phyloP scores from a whole-genome alignment of 2,329 filamentous ascomycete species.

The Diaporthe destruens region DNA sequence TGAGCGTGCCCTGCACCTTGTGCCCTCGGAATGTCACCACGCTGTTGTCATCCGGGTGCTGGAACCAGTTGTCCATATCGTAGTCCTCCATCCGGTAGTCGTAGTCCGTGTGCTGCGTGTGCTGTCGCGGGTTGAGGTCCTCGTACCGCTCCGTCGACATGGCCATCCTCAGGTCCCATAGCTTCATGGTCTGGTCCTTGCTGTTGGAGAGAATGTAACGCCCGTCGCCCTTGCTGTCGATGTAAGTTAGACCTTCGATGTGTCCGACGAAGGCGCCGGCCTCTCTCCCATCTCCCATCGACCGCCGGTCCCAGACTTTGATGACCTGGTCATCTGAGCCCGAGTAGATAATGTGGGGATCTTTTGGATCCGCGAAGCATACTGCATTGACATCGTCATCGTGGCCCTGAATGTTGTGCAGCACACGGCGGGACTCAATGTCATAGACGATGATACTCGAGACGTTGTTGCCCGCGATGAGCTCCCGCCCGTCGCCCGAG shows the following conservation, averaged over 20 bases:
- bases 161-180: constrained; percentile 95
- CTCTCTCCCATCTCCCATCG: constrained; percentile 85
- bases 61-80: constrained; percentile 74
- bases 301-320: constrained; percentile 96
- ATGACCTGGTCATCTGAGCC: constrained; percentile 94
- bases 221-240: constrained; percentile 78
- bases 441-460: constrained; percentile 90
- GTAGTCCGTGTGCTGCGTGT: constrained; percentile 70
- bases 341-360: constrained; percentile 94
- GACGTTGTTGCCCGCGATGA: constrained; percentile 88
- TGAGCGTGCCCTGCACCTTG: constrained; percentile 87
- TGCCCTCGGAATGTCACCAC: constrained; percentile 95
- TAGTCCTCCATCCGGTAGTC: constrained; percentile 81
- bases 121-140: constrained; percentile 65
- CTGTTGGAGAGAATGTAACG: constrained; percentile 92
- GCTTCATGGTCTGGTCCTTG: constrained; percentile 97
- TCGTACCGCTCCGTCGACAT: constrained; percentile 77
- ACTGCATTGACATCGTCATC: constrained; percentile 94
- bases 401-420: constrained; percentile 84
- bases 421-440: constrained; percentile 81
- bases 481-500: constrained; percentile 89
- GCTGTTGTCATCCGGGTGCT: constrained; percentile 88
- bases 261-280: constrained; percentile 77
- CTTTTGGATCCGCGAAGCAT: constrained; percentile 89
- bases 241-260: constrained; percentile 75